Percentiles rank a stretch among this genome's conserved stretches.
Conservation (phyloP, 2,329 filamentous ascomycete genomes). For the Clonostachys sp. region DNA sequence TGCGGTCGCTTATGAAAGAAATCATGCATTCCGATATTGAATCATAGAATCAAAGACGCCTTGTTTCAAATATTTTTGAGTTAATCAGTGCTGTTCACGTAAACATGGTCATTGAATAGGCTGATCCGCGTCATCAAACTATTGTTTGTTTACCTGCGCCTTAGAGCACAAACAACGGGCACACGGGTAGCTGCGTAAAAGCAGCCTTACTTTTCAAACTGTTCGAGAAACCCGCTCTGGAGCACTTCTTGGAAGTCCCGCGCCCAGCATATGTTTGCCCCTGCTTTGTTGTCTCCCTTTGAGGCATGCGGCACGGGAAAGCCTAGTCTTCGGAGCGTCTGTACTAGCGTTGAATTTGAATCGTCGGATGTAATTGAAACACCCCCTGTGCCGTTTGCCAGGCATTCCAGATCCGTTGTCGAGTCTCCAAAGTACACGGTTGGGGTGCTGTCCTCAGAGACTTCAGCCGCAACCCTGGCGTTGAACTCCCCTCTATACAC, state of each 20-base stretch:
- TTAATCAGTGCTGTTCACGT: too few species aligned
- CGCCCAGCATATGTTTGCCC: slow-evolving; percentile 30
- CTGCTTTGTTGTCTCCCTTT: slow-evolving; percentile 3
- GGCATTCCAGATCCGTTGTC: slow-evolving; percentile 49
- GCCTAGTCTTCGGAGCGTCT: slow-evolving; percentile 28
- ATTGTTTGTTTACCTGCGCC: too few species aligned
- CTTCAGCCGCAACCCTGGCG: slow-evolving; percentile 1
- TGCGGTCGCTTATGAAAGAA: too few species aligned
- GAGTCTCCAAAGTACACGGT: slow-evolving; percentile 56
- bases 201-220: too few species aligned
- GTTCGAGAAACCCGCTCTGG: slow-evolving; percentile 15
- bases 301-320: slow-evolving; percentile 28
- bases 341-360: slow-evolving; percentile 21
- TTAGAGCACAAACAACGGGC: too few species aligned
- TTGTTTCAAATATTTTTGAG: too few species aligned
- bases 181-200: too few species aligned
- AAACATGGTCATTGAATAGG: too few species aligned
- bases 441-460: slow-evolving; percentile 5
- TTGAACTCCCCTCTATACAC: slow-evolving; percentile 25
- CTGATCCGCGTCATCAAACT: too few species aligned
- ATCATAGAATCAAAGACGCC: too few species aligned
- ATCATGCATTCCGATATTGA: too few species aligned
- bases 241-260: slow-evolving; percentile 36
- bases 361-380: slow-evolving; percentile 38
- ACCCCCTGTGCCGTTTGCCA: slow-evolving; percentile 29